Conservation (phyloP, 345 rosid species). For the Microthlaspi erraticum region DNA sequence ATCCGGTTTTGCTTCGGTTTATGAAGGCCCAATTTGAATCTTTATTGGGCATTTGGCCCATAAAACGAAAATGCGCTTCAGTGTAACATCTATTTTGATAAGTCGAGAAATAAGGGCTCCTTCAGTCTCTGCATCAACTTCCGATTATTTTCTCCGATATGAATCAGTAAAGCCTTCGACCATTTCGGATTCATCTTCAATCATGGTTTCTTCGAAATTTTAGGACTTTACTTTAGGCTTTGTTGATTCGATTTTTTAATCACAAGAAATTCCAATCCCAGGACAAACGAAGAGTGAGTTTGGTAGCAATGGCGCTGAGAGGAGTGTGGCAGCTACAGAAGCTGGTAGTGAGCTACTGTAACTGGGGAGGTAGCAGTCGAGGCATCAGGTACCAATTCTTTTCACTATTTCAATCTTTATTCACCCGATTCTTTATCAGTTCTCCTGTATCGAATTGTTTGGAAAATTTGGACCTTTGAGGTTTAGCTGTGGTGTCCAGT, state of each 20-base stretch:
- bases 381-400: conserved; percentile 64
- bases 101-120: too few species aligned
- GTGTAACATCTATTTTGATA: too few species aligned
- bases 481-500: neutral
- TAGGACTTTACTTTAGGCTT: too few species aligned
- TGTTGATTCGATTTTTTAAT: too few species aligned
- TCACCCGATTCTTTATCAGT: neutral
- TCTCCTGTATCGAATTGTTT: neutral
- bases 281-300: too few species aligned
- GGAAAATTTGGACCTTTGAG: neutral
- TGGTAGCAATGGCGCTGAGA: conserved; percentile 56
- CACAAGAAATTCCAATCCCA: too few species aligned
- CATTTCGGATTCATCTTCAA: too few species aligned
- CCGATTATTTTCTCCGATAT: too few species aligned
- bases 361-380: conserved; percentile 96
- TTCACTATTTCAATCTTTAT: neutral
- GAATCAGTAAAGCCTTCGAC: too few species aligned
- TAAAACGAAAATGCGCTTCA: too few species aligned
- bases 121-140: too few species aligned
- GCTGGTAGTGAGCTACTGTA: conserved; percentile 78
- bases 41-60: neutral
- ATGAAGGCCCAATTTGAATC: neutral
- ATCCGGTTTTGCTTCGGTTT: neutral
- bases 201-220: too few species aligned
- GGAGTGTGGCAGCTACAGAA: conserved; percentile 92